phyloP scores from a whole-genome alignment of 2,329 filamentous ascomycete genomes.

The Hypocreales sp. region DNA sequence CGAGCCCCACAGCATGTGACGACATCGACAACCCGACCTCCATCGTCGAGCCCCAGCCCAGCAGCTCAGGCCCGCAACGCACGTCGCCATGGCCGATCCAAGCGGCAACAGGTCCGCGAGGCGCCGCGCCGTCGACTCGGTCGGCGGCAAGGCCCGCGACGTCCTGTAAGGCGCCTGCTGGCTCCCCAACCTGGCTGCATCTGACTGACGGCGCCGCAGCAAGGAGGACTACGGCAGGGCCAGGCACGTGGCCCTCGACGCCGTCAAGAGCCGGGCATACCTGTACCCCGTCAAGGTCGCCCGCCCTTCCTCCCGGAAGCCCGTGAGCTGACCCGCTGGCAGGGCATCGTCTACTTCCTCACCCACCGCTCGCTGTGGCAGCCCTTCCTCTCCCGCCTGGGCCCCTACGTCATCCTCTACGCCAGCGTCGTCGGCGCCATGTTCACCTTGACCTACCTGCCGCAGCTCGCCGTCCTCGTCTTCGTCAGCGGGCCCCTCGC shows the following conservation, averaged over 20 bases:
- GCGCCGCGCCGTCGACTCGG: slow-evolving; percentile 19
- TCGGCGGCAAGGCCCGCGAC: slow-evolving; percentile 31
- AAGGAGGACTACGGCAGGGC: slow-evolving; percentile 59
- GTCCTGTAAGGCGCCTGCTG: slow-evolving; percentile 32
- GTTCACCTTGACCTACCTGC: slow-evolving; percentile 78
- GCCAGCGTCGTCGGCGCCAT: slow-evolving; percentile 58
- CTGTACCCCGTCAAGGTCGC: slow-evolving; percentile 65
- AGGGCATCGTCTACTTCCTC: slow-evolving; percentile 46
- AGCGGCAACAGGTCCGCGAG: slow-evolving; percentile 8
- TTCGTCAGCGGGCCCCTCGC: slow-evolving; percentile 76
- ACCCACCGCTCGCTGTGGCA: slow-evolving; percentile 41
- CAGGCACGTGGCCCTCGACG: slow-evolving; percentile 46
- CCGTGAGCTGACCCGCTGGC: no score
- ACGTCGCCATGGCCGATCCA: slow-evolving; percentile 1
- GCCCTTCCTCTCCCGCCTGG: slow-evolving; percentile 37
- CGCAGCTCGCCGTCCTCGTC: slow-evolving; percentile 68
- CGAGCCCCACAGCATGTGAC: no score
- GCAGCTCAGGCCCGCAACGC: no score
- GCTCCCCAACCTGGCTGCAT: no score
- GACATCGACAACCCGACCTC: no score
- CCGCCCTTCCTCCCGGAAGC: no score
- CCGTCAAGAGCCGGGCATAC: slow-evolving; percentile 63
- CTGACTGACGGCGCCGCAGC: slow-evolving; percentile 18
- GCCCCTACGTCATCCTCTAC: slow-evolving; percentile 53
- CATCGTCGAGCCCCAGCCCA: no score